These are phyloP conservation scores for Trichoderma cornu-damae DNA, from an alignment of 2,329 filamentous ascomycete genomes.

Conservation along the genomic window DNA sequence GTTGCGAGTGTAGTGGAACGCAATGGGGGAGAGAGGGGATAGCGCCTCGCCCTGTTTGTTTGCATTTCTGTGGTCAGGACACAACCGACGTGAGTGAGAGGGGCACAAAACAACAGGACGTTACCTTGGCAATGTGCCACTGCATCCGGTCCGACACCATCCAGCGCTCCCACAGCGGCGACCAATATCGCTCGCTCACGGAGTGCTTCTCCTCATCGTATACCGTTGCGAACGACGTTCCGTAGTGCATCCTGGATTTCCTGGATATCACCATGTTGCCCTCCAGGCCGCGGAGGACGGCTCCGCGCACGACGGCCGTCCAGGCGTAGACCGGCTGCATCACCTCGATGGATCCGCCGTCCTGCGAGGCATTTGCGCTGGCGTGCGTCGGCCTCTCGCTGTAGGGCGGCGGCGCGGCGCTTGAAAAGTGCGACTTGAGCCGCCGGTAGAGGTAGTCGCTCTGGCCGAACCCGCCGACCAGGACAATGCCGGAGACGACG, in stretches of 20 bases:
- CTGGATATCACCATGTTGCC: conserved; percentile 74
- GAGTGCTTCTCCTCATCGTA: conserved; percentile 72
- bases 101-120: conserved; percentile 27
- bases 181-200: conserved; percentile 71
- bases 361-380: conserved; percentile 41
- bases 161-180: conserved; percentile 73
- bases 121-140: conserved; percentile 77
- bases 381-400: conserved; percentile 66
- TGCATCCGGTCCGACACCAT: conserved; percentile 82
- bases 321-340: conserved; percentile 79
- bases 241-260: conserved; percentile 71
- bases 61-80: neutral
- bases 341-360: conserved; percentile 62
- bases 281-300: conserved; percentile 68
- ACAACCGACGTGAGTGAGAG: neutral
- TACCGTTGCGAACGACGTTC: conserved; percentile 74
- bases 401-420: conserved; percentile 55
- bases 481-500: conserved; percentile 66
- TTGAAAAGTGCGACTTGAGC: conserved; percentile 63
- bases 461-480: conserved; percentile 78
- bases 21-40: conserved; percentile 67
- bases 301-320: conserved; percentile 74
- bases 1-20: conserved; percentile 81
- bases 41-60: conserved; percentile 61
- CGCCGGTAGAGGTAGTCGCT: conserved; percentile 69